Conservation (phyloP, 208 protist genomes). For the Acanthamoeba quina region DNA sequence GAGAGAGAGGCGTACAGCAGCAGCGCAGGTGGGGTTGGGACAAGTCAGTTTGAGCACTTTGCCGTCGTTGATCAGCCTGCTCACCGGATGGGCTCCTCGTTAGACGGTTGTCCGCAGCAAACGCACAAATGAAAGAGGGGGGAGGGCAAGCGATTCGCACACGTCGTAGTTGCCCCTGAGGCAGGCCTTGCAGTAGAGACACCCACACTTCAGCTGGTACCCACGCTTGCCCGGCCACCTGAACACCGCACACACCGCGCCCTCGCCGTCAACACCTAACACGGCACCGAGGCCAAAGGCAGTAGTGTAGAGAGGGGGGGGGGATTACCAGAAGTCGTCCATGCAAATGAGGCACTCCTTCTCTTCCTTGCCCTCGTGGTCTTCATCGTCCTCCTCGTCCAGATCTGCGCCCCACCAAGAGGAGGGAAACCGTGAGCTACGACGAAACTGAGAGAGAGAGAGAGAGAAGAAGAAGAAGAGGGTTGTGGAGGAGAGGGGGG, state of each 20-base stretch:
- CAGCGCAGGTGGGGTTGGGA: slow-evolving; percentile 51
- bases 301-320: no score
- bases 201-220: slow-evolving; percentile 72
- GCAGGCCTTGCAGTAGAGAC: slow-evolving; percentile 69
- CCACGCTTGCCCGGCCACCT: slow-evolving; percentile 67
- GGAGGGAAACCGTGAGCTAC: no score
- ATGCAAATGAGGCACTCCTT: slow-evolving; percentile 70
- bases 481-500: not conserved
- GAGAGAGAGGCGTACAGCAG: not conserved
- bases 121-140: not conserved
- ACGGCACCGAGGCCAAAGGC: not conserved
- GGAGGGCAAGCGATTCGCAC: not conserved
- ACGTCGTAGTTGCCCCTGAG: slow-evolving; percentile 49
- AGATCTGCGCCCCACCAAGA: not conserved
- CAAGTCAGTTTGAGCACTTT: slow-evolving; percentile 57
- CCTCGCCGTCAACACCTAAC: not conserved
- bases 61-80: slow-evolving; percentile 68
- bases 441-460: not conserved
- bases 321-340: slow-evolving; percentile 73
- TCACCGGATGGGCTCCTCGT: not conserved
- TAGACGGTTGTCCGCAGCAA: not conserved
- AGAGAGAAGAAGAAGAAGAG: not conserved
- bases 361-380: slow-evolving; percentile 66
- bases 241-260: not conserved
- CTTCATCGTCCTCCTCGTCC: slow-evolving; percentile 42